A percentile compares a stretch with the other conserved stretches of the same genome.
Evolutionary conservation across 73 alveolate genomes (phyloP).

Genomic region (Uronychia setigera): DNA sequence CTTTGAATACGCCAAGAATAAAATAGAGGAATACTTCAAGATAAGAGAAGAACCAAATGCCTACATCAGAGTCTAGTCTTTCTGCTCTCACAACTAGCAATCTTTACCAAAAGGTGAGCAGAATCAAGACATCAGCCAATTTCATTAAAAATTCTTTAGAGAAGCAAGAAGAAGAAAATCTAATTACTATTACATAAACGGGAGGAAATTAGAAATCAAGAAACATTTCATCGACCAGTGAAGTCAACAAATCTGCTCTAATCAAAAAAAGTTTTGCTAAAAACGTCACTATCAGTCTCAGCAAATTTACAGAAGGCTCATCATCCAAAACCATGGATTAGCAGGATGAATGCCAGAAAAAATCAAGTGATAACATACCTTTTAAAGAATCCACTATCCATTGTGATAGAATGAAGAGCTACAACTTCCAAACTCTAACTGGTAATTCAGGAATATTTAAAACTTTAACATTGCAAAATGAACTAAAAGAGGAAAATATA

Average conservation of each 20-base stretch:
- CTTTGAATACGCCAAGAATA: neutral
- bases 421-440: neutral
- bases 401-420: neutral
- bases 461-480: neutral
- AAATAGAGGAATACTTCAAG: neutral
- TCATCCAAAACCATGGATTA: no score
- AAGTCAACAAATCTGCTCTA: neutral
- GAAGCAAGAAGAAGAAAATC: neutral
- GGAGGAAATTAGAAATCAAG: neutral
- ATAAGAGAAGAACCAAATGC: neutral
- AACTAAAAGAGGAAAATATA: neutral
- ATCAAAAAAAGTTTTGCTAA: neutral
- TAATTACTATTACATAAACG: no score
- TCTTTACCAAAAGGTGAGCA: neutral
- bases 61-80: neutral
- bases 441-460: neutral
- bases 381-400: no score
- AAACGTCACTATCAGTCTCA: neutral
- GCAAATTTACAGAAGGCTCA: neutral
- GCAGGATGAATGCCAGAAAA: no score
- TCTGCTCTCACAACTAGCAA: neutral
- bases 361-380: no score
- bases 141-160: neutral
- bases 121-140: neutral
- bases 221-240: neutral